Evolutionary conservation across 441 rosid genomes (phyloP).

Genomic region (Cnidoscolus chayamansa): DNA sequence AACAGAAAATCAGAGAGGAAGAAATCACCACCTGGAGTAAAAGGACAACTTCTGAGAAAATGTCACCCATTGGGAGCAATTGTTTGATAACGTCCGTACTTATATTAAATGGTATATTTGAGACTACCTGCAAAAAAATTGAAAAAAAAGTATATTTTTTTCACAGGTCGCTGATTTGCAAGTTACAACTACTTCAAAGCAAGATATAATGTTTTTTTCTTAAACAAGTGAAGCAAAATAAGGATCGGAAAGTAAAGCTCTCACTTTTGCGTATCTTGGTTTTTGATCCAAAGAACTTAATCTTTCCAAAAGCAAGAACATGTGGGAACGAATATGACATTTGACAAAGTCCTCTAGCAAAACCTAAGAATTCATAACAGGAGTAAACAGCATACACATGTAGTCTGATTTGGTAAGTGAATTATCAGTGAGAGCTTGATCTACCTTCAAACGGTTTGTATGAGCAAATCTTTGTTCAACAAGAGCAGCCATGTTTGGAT

Average conservation of each 20-base stretch:
- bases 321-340: constrained; percentile 65
- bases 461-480: constrained; percentile 63
- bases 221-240: not conserved
- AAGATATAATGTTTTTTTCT: not conserved
- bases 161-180: not conserved
- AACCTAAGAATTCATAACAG: constrained; percentile 41
- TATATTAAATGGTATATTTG: constrained; percentile 57
- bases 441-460: constrained; percentile 55
- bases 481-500: constrained; percentile 77
- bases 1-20: not conserved
- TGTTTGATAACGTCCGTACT: constrained; percentile 67
- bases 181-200: not conserved
- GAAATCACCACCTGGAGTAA: constrained; percentile 65
- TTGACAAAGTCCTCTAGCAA: constrained; percentile 78
- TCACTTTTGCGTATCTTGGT: constrained; percentile 56
- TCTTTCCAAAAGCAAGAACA: constrained; percentile 42
- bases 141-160: not conserved
- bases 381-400: not conserved
- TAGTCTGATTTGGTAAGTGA: no score
- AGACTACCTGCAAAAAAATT: constrained; percentile 55
- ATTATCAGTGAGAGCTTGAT: not conserved
- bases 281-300: constrained; percentile 26
- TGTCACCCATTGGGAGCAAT: constrained; percentile 92
- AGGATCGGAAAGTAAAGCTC: not conserved
- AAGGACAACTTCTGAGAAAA: constrained; percentile 83